A percentile compares a stretch with the other conserved stretches of the same genome.
These are phyloP conservation scores for Teratosphaeria zuluensis DNA, from an alignment of 2,329 filamentous ascomycete genomes.

Conservation along the genomic window DNA sequence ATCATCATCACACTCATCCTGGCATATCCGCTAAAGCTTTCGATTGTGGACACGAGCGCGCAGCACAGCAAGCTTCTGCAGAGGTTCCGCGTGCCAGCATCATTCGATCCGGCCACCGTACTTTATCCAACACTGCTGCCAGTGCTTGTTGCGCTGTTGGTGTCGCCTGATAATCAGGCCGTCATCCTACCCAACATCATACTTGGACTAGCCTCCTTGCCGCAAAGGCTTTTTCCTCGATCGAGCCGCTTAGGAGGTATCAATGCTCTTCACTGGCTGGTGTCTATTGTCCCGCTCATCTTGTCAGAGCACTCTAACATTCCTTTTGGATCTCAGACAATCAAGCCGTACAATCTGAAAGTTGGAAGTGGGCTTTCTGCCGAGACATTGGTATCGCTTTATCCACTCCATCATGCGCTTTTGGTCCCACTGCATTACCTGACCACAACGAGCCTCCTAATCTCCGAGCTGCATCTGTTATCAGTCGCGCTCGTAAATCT, in stretches of 20 bases:
- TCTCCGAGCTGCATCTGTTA: conserved; percentile 78
- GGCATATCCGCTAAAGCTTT: conserved; percentile 26
- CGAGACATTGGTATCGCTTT: conserved; percentile 57
- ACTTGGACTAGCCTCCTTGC: conserved; percentile 69
- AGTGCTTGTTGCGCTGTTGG: conserved; percentile 63
- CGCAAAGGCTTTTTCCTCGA: conserved; percentile 61
- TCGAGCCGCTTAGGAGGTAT: conserved; percentile 47
- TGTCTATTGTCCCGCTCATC: conserved; percentile 62
- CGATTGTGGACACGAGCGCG: conserved; percentile 23
- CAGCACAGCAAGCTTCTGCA: conserved; percentile 31
- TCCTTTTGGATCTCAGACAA: not conserved
- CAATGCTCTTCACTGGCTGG: conserved; percentile 65
- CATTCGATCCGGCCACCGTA: conserved; percentile 88
- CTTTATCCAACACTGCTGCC: conserved; percentile 74
- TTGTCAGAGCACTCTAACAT: conserved; percentile 32
- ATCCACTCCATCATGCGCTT: conserved; percentile 73
- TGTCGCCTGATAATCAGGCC: conserved; percentile 52
- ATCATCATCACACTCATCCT: conserved; percentile 20
- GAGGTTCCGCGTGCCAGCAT: conserved; percentile 53
- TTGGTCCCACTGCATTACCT: conserved; percentile 66
- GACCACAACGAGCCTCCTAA: conserved; percentile 78
- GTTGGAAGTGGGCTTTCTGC: conserved; percentile 26
- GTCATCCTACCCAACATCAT: conserved; percentile 69
- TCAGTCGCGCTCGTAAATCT: conserved; percentile 76
- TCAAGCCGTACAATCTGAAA: conserved; percentile 10